These are phyloP conservation scores for Clarireedia homoeocarpa DNA, from an alignment of 2,329 filamentous ascomycete genomes.

Conservation along the genomic window DNA sequence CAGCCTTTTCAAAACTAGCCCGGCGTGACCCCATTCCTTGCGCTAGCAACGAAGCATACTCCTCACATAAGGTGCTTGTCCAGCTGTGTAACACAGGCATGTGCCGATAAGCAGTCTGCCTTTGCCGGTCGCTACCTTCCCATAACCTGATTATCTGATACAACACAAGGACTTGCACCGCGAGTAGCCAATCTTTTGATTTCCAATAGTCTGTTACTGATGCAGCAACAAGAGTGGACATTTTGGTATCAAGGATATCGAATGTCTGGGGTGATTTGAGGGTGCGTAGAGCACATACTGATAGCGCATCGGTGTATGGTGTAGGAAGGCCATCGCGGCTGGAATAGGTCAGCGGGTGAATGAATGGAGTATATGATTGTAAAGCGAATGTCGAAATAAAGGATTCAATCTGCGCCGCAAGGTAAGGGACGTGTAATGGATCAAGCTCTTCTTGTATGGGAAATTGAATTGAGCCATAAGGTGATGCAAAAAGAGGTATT, in stretches of 20 bases:
- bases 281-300: constrained; percentile 14
- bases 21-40: background rate
- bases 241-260: constrained; percentile 15
- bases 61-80: constrained; percentile 18
- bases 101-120: constrained; percentile 20
- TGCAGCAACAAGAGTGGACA: constrained; percentile 5
- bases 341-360: constrained; percentile 14
- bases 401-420: constrained; percentile 12
- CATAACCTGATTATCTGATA: constrained; percentile 28
- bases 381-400: constrained; percentile 9
- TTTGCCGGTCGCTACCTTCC: constrained; percentile 23
- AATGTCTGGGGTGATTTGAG: constrained; percentile 12
- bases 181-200: constrained; percentile 10
- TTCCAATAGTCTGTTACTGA: constrained; percentile 3
- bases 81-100: constrained; percentile 21
- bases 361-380: constrained; percentile 17
- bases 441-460: background rate
- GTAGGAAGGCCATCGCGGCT: constrained; percentile 3
- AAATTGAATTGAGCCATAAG: constrained; percentile 10
- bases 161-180: constrained; percentile 22
- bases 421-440: constrained; percentile 9
- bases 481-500: background rate
- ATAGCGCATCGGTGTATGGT: constrained; percentile 15
- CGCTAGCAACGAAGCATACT: background rate
- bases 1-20: background rate